Base-by-base conservation (phyloP, 169 alveolate genomes). In the Toxoplasma gondii region DNA sequence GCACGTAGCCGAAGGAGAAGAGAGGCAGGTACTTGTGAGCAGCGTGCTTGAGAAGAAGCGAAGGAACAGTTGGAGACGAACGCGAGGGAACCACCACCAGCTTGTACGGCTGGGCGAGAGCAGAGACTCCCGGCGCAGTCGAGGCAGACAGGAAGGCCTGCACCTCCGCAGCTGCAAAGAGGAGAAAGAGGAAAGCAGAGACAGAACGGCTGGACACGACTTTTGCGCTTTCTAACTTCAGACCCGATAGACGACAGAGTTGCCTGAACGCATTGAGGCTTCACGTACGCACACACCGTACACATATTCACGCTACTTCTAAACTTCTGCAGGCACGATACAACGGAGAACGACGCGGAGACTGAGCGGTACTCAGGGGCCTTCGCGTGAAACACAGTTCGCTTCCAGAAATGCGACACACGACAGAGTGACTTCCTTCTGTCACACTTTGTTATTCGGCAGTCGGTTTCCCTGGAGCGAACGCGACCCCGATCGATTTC, bases 51-150 rank as follows among this genome's bases (percentile, higher is more conserved):
- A 91, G 91, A 12, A 82, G 82, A 31, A 91, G 74, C 41, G 94
- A 54, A 9, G 94, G 94, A 53, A 22, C 34, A 78, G 84, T 64
- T 36, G 94, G 64, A 38, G 91, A 91, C 38, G 67, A 82, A 16
- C 83, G 91, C 49, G 94, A 53, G 31, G 94, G 94, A 38, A 91
- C n/a, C n/a, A 91, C 45, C 91, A 91, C 91, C 16, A 80, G 91
- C 43, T 91, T 91, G 84, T 91, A 91, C 86, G 84, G 84, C 44
- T 74, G 84, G 39, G 84, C 38, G 31, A 74, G 94, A 1, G 90
- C 88, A 80, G 94, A 87, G 31, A 91, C 82, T 0, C 90, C 82
- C 53, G 80, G 53, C 29, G 88, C 43, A 31, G 94, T 31, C 58
- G 94, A 80, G 24, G 90, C 22, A 36, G 94, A 67, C 36, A 91